Percentiles rank a stretch among this genome's conserved stretches.
Conservation (phyloP, 495 filamentous ascomycete genomes). For the Lophiotrema nucula region DNA sequence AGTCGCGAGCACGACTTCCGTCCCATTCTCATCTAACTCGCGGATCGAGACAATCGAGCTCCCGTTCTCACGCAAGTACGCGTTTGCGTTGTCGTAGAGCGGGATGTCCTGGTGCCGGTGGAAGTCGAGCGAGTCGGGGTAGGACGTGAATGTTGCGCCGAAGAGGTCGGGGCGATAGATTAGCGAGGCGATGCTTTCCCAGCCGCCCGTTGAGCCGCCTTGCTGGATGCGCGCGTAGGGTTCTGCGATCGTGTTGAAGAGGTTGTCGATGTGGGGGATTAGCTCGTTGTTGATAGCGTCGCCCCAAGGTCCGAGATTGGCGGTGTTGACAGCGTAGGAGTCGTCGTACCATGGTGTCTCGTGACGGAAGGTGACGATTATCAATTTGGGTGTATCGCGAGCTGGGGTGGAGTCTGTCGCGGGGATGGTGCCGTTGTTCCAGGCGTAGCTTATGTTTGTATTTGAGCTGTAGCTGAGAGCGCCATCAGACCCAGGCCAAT, state of each 20-base stretch:
- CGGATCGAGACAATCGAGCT: constrained; percentile 17
- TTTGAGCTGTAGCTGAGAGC: constrained; percentile 10
- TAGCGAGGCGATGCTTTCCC: constrained; percentile 23
- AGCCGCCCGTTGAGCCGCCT: constrained; percentile 34
- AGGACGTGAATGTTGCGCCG: constrained; percentile 24
- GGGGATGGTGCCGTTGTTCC: constrained; percentile 25
- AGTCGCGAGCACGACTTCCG: constrained; percentile 14
- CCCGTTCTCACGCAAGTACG: constrained; percentile 17
- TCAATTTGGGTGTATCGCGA: constrained; percentile 29
- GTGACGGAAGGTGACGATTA: constrained; percentile 31
- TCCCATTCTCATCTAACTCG: constrained; percentile 7
- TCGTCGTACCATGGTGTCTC: constrained; percentile 33
- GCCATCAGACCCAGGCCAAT: constrained; percentile 21
- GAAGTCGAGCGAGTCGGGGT: constrained; percentile 32
- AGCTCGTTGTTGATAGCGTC: constrained; percentile 35
- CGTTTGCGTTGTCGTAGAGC: constrained; percentile 22
- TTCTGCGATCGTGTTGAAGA: constrained; percentile 27
- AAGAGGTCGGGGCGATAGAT: constrained; percentile 31
- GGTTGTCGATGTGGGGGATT: constrained; percentile 23
- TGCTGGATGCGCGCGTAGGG: constrained; percentile 32
- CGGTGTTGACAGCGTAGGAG: constrained; percentile 34
- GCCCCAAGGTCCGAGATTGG: constrained; percentile 33
- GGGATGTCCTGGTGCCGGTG: constrained; percentile 32
- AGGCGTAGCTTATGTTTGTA: constrained; percentile 8
- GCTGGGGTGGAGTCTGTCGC: constrained; percentile 10